Evolutionary conservation across 2,329 filamentous ascomycete genomes (phyloP).

Genomic region (Alternaria triticimaculans): DNA sequence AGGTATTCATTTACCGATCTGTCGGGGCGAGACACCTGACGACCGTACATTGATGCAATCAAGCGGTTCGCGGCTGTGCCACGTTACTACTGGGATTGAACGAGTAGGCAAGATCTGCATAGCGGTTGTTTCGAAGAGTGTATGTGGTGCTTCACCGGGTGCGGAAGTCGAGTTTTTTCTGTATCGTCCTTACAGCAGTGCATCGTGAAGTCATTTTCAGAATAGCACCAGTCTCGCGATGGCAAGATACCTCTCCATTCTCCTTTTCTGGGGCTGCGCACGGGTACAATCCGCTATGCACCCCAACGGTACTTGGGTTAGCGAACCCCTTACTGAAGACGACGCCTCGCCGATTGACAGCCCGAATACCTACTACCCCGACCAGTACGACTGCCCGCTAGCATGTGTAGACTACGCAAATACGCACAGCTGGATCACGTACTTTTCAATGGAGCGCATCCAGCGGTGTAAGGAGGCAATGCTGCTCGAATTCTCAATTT

Average conservation of each 20-base stretch:
- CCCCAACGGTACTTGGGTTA: background rate
- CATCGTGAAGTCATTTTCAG: no score
- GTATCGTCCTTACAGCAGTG: no score
- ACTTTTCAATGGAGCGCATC: background rate
- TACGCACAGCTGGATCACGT: background rate
- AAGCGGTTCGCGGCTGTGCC: no score
- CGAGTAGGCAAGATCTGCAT: background rate
- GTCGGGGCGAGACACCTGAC: no score
- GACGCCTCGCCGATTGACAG: background rate
- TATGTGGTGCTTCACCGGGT: no score
- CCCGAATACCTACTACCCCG: background rate
- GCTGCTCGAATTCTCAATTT: background rate
- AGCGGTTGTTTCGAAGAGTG: background rate
- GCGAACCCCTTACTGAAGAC: background rate
- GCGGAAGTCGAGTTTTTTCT: no score
- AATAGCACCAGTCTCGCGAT: background rate
- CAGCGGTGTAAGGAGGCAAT: background rate
- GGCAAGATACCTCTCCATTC: background rate
- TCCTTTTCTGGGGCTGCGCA: background rate
- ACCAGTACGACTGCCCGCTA: background rate
- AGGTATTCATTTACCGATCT: no score
- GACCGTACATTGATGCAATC: no score
- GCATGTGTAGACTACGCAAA: background rate
- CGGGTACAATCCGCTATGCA: background rate
- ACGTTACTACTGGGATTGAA: no score